These are phyloP conservation scores for Kodamaea kaohsiungensis DNA, from an alignment of 805 yeast genomes.

Conservation along the genomic window DNA sequence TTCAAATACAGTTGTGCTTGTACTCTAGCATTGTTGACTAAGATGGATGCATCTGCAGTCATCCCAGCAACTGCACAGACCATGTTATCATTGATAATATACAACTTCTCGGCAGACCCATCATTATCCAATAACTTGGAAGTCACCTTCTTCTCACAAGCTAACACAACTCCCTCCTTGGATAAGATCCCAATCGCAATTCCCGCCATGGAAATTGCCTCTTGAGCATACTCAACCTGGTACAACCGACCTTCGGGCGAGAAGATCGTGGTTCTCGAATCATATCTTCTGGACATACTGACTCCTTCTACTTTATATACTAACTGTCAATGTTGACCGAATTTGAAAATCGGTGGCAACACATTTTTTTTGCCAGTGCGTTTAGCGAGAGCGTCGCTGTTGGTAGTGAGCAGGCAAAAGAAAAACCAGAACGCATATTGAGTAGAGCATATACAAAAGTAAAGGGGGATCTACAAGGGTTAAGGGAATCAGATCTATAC, in stretches of 20 bases:
- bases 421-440: too few relatives aligned
- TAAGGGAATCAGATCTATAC: too few relatives aligned
- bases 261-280: slow-evolving; percentile 96
- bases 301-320: not conserved
- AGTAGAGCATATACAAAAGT: too few relatives aligned
- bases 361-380: slow-evolving; percentile 1
- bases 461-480: too few relatives aligned
- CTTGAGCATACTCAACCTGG: slow-evolving; percentile 96
- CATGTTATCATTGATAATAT: slow-evolving; percentile 77
- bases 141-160: slow-evolving; percentile 96
- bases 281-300: slow-evolving; percentile 91
- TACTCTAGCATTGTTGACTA: slow-evolving; percentile 84
- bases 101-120: slow-evolving; percentile 89
- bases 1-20: slow-evolving; percentile 82
- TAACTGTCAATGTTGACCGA: not conserved
- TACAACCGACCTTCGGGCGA: slow-evolving; percentile 98
- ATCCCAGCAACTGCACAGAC: slow-evolving; percentile 97
- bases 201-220: slow-evolving; percentile 83
- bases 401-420: not conserved
- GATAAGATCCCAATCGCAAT: slow-evolving; percentile 79
- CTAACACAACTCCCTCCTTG: slow-evolving; percentile 86
- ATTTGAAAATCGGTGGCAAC: slow-evolving; percentile 10
- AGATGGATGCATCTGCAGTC: slow-evolving; percentile 93
- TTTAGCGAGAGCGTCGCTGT: not conserved
- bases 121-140: slow-evolving; percentile 92